These are phyloP conservation scores for Calonectria pseudoreteaudii DNA, from an alignment of 2,329 filamentous ascomycete genomes.

Conservation along the genomic window DNA sequence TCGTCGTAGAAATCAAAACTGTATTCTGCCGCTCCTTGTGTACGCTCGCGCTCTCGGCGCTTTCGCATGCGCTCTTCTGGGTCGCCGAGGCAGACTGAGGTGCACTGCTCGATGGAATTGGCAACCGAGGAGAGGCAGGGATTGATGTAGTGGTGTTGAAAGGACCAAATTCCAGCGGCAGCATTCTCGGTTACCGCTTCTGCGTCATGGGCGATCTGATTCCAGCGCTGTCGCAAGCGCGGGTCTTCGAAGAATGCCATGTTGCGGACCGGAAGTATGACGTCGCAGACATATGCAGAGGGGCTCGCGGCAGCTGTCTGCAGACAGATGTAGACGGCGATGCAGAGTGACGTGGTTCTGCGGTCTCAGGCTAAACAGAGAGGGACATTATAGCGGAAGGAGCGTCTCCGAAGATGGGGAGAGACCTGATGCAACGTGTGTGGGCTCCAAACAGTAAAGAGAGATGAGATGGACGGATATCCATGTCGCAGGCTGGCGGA, in stretches of 20 bases:
- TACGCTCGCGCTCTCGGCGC: conserved; percentile 70
- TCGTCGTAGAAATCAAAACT: conserved; percentile 99
- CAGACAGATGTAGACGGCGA: not conserved
- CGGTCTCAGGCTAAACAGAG: conserved; percentile 16
- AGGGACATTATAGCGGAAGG: conserved; percentile 32
- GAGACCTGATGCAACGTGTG: conserved; percentile 26
- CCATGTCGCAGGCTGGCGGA: conserved; percentile 26
- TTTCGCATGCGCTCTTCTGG: conserved; percentile 80
- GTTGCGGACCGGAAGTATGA: conserved; percentile 44
- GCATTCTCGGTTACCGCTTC: conserved; percentile 91
- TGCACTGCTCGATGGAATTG: conserved; percentile 78
- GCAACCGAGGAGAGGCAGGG: conserved; percentile 81
- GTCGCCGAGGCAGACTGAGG: conserved; percentile 76
- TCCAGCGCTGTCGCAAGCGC: conserved; percentile 91
- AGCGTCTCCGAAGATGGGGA: conserved; percentile 24
- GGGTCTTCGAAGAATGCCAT: conserved; percentile 82
- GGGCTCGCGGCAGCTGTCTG: conserved; percentile 7
- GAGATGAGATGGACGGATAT: conserved; percentile 35
- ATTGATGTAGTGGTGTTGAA: conserved; percentile 85
- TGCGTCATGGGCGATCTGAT: conserved; percentile 90
- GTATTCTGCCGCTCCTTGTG: conserved; percentile 76
- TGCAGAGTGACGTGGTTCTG: not conserved
- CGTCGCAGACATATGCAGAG: conserved; percentile 40
- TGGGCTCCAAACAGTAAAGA: conserved; percentile 24
- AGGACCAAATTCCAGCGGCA: conserved; percentile 90